Conservation (phyloP, 1,284 basidiomycete species). For the Fistulina hepatica region DNA sequence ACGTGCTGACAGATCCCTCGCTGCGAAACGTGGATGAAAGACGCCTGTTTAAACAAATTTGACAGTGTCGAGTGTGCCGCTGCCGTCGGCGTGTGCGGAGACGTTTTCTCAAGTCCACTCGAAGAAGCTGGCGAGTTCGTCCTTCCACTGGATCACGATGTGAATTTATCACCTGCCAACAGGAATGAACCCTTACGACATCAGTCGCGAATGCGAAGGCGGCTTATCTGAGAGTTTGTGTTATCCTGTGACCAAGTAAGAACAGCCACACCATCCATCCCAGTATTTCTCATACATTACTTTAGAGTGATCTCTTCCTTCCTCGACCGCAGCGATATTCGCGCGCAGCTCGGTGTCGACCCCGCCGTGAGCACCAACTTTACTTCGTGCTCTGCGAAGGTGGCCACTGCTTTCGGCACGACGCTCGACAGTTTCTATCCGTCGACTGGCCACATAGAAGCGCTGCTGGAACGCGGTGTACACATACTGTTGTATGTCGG, state of each 20-base stretch:
- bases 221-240: conserved; percentile 27
- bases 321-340: conserved; percentile 45
- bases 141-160: background rate
- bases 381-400: conserved; percentile 32
- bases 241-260: conserved; percentile 38
- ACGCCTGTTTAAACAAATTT: conserved; percentile 34
- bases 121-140: conserved; percentile 23
- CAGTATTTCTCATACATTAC: background rate
- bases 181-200: conserved; percentile 49
- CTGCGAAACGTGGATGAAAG: conserved; percentile 37
- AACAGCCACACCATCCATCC: background rate
- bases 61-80: conserved; percentile 44
- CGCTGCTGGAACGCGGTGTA: conserved; percentile 65
- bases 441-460: conserved; percentile 48
- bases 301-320: conserved; percentile 38
- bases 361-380: conserved; percentile 35
- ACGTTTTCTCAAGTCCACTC: conserved; percentile 25
- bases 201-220: conserved; percentile 47
- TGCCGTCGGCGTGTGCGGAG: conserved; percentile 37
- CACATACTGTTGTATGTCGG: conserved; percentile 68
- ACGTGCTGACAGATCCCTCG: conserved; percentile 28
- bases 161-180: background rate
- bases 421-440: conserved; percentile 32
- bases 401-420: conserved; percentile 30
- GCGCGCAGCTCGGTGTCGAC: conserved; percentile 49